A percentile compares a stretch with the other conserved stretches of the same genome.
Evolutionary conservation across 2,329 filamentous ascomycete genomes (phyloP).

Genomic region (Epichloe sp.): DNA sequence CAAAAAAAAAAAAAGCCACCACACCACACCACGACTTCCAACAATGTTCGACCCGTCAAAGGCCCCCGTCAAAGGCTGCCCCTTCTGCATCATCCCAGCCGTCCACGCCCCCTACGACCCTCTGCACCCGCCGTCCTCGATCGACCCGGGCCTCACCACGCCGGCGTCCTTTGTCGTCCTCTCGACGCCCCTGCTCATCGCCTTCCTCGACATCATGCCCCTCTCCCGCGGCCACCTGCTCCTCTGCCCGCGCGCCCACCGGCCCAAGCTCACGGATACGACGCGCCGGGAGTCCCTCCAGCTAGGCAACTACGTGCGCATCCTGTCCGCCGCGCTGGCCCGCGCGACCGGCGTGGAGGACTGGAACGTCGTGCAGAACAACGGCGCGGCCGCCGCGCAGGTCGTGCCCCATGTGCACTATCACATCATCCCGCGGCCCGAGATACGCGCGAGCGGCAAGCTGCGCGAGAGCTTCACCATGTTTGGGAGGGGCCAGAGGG

Average conservation of each 20-base stretch:
- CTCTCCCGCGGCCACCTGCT: slow-evolving; percentile 74
- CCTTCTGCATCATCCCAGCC: slow-evolving; percentile 48
- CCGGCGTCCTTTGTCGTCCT: slow-evolving; percentile 54
- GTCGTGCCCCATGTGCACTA: slow-evolving; percentile 92
- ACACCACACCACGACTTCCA: not conserved
- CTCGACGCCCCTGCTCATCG: slow-evolving; percentile 63
- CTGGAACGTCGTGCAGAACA: slow-evolving; percentile 97
- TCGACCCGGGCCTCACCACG: slow-evolving; percentile 21
- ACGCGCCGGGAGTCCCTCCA: slow-evolving; percentile 48
- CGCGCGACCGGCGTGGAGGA: slow-evolving; percentile 59
- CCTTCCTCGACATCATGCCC: slow-evolving; percentile 89
- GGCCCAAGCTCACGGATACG: slow-evolving; percentile 64
- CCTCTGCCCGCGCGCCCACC: slow-evolving; percentile 65
- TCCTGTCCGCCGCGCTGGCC: slow-evolving; percentile 60
- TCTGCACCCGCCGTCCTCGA: slow-evolving; percentile 25
- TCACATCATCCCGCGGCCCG: slow-evolving; percentile 79
- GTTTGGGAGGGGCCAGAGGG: slow-evolving; percentile 62
- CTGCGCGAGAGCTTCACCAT: slow-evolving; percentile 61
- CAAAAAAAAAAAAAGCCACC: too few species aligned
- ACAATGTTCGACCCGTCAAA: slow-evolving; percentile 22
- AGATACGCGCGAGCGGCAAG: slow-evolving; percentile 40
- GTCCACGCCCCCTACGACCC: slow-evolving; percentile 36
- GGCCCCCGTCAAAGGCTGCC: slow-evolving; percentile 29
- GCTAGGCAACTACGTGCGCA: slow-evolving; percentile 53
- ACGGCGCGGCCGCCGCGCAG: slow-evolving; percentile 78